A percentile compares a stretch with the other conserved stretches of the same genome.
Conservation (phyloP, 2,329 filamentous ascomycete genomes). For the Clarireedia homoeocarpa region DNA sequence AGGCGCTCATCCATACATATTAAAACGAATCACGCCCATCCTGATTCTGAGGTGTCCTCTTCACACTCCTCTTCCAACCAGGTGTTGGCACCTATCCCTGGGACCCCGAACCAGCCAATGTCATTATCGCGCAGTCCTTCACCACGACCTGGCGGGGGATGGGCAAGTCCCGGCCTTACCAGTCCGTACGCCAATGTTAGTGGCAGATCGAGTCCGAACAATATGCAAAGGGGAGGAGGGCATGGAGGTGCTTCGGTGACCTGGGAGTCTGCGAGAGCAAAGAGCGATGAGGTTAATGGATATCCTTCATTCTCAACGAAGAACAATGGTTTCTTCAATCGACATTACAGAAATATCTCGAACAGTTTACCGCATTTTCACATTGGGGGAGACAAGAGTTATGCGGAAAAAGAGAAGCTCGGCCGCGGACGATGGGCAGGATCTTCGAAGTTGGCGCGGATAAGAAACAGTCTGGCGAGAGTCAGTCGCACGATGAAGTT, state of each 20-base stretch:
- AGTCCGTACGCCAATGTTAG: slow-evolving; percentile 51
- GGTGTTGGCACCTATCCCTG: slow-evolving; percentile 27
- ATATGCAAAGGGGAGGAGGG: slow-evolving; percentile 35
- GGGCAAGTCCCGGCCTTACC: slow-evolving; percentile 75
- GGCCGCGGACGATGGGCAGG: slow-evolving; percentile 50
- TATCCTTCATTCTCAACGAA: slow-evolving; percentile 75
- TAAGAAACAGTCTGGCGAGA: slow-evolving; percentile 39
- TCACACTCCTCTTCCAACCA: slow-evolving; percentile 7
- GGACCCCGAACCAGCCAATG: slow-evolving; percentile 58
- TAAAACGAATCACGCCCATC: neutral
- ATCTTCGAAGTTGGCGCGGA: slow-evolving; percentile 39
- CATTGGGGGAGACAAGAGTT: slow-evolving; percentile 37
- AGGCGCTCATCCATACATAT: slow-evolving; percentile 11
- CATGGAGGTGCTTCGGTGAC: slow-evolving; percentile 48
- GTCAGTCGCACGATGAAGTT: slow-evolving; percentile 60
- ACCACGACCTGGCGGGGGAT: slow-evolving; percentile 75
- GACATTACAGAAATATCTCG: slow-evolving; percentile 75
- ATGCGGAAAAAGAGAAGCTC: slow-evolving; percentile 72
- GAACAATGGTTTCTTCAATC: slow-evolving; percentile 79
- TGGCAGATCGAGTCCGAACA: slow-evolving; percentile 57
- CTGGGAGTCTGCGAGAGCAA: slow-evolving; percentile 78
- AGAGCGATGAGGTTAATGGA: slow-evolving; percentile 63
- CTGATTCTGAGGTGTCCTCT: neutral
- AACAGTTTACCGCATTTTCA: slow-evolving; percentile 70
- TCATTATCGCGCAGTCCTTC: slow-evolving; percentile 82